phyloP scores from a whole-genome alignment of 139 green algal genomes.

The Coccomyxa sp. region DNA sequence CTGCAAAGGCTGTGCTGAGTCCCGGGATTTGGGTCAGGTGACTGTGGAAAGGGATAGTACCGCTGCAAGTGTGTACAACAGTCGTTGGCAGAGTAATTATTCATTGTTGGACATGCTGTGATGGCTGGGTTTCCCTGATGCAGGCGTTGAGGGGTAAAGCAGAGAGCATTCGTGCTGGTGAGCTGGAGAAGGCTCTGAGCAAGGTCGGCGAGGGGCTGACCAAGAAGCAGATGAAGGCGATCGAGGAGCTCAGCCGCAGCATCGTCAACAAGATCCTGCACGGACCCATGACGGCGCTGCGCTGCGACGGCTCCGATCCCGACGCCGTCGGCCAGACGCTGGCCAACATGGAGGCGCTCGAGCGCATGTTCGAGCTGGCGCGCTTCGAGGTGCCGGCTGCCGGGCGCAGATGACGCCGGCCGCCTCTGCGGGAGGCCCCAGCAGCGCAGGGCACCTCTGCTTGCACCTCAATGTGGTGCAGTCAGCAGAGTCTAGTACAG shows the following conservation, averaged over 20 bases:
- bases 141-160: constrained; percentile 36
- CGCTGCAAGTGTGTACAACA: too few relatives aligned
- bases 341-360: constrained; percentile 97
- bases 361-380: constrained; percentile 96
- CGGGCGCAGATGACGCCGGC: too few relatives aligned
- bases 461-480: too few relatives aligned
- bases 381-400: constrained; percentile 7
- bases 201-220: constrained; percentile 87
- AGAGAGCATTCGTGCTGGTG: constrained; percentile 79
- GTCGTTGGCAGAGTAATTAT: too few relatives aligned
- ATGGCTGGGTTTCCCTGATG: not conserved
- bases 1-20: not conserved
- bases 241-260: constrained; percentile 91
- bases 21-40: not conserved
- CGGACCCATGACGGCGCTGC: constrained; percentile 95
- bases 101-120: too few relatives aligned
- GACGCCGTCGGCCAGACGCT: constrained; percentile 86
- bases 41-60: too few relatives aligned
- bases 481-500: too few relatives aligned
- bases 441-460: too few relatives aligned
- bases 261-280: constrained; percentile 99
- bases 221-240: constrained; percentile 93
- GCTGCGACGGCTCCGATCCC: constrained; percentile 76
- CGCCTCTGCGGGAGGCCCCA: too few relatives aligned
- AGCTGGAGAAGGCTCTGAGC: constrained; percentile 92